A percentile compares a stretch with the other conserved stretches of the same genome.
phyloP scores from a whole-genome alignment of 108 stramenopile species.

The Fistulifera solaris region DNA sequence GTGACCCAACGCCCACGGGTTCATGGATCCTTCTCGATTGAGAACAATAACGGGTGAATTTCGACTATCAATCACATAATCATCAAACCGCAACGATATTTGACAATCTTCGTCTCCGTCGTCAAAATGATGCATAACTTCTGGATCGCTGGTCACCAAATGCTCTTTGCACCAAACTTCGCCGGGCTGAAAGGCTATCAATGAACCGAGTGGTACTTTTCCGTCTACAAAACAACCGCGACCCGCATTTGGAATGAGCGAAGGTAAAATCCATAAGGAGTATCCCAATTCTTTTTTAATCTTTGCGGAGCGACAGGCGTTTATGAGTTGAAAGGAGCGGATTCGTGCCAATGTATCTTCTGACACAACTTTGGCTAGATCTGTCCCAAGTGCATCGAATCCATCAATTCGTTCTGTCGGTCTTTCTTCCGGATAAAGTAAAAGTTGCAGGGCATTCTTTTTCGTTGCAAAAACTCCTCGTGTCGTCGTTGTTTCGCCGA shows the following conservation, averaged over 20 bases:
- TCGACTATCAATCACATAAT: slow-evolving; percentile 71
- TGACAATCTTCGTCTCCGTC: slow-evolving; percentile 53
- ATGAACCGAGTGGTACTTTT: slow-evolving; percentile 57
- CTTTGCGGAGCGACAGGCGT: slow-evolving; percentile 48
- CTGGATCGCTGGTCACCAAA: slow-evolving; percentile 19
- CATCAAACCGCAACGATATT: slow-evolving; percentile 70
- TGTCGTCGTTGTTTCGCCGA: too few relatives aligned
- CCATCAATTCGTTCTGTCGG: background rate
- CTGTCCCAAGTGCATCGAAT: background rate
- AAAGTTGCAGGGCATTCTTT: slow-evolving; percentile 36
- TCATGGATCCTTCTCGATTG: slow-evolving; percentile 23
- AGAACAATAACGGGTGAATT: slow-evolving; percentile 69
- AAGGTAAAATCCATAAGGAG: slow-evolving; percentile 45
- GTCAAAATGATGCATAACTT: slow-evolving; percentile 7
- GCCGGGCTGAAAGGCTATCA: slow-evolving; percentile 74
- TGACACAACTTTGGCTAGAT: background rate
- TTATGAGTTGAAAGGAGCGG: slow-evolving; percentile 64
- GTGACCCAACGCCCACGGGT: slow-evolving; percentile 71
- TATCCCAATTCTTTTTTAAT: slow-evolving; percentile 33
- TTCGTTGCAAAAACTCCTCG: slow-evolving; percentile 38
- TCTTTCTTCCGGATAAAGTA: slow-evolving; percentile 10
- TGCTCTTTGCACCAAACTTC: slow-evolving; percentile 74
- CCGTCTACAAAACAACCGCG: slow-evolving; percentile 80
- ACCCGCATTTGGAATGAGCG: slow-evolving; percentile 65
- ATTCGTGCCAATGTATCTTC: slow-evolving; percentile 25